Evolutionary conservation across 208 protist species (phyloP).

Genomic region (Crithidia fasciculata): DNA sequence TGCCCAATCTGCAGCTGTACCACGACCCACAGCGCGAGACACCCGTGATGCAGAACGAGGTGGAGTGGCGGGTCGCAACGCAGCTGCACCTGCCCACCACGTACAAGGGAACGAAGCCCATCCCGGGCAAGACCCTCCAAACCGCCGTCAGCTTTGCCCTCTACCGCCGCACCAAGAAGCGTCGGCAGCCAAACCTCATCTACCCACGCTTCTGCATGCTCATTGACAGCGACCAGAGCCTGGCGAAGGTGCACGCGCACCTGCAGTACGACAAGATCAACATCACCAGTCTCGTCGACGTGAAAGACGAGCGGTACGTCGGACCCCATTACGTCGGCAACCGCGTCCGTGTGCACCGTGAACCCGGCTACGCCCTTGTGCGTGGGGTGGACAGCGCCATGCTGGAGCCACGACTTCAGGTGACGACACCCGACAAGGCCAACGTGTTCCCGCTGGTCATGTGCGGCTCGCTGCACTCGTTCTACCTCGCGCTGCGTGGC

Average conservation of each 20-base stretch:
- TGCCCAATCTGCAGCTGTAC: slow-evolving; percentile 36
- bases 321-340: slow-evolving; percentile 25
- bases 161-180: slow-evolving; percentile 19
- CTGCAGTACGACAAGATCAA: slow-evolving; percentile 67
- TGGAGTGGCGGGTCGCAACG: slow-evolving; percentile 40
- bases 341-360: slow-evolving; percentile 36
- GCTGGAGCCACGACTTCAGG: slow-evolving; percentile 60
- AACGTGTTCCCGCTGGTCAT: slow-evolving; percentile 60
- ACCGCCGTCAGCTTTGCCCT: slow-evolving; percentile 72
- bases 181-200: slow-evolving; percentile 19
- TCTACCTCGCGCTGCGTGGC: slow-evolving; percentile 65
- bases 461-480: slow-evolving; percentile 73
- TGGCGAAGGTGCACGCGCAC: slow-evolving; percentile 33
- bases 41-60: slow-evolving; percentile 8
- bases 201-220: slow-evolving; percentile 76
- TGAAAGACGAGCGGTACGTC: background rate
- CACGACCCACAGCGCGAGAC: slow-evolving; percentile 24
- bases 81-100: slow-evolving; percentile 65
- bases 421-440: slow-evolving; percentile 30
- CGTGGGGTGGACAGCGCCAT: slow-evolving; percentile 53
- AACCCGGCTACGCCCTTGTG: slow-evolving; percentile 54
- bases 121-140: slow-evolving; percentile 43
- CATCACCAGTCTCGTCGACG: slow-evolving; percentile 13
- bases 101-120: slow-evolving; percentile 43
- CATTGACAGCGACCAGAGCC: slow-evolving; percentile 28